These are phyloP conservation scores for Mycena olivaceomarginata DNA, from an alignment of 768 basidiomycete species.

Conservation along the genomic window DNA sequence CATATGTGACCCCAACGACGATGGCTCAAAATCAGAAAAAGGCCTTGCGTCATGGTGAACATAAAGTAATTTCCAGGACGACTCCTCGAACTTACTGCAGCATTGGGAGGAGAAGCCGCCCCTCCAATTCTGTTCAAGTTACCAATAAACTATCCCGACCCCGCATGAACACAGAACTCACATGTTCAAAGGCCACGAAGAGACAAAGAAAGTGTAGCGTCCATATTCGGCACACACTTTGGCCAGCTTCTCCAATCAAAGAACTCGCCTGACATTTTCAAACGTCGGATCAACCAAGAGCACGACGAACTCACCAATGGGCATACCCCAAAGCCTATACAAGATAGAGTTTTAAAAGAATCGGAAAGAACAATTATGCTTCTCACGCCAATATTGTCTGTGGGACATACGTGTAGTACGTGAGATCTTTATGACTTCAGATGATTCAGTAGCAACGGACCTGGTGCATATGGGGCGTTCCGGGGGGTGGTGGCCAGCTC, in stretches of 20 bases:
- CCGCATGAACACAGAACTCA: constrained; percentile 55
- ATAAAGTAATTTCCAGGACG: background rate
- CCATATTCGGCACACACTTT: constrained; percentile 73
- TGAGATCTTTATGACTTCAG: background rate
- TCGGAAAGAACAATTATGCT: background rate
- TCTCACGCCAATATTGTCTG: constrained; percentile 79
- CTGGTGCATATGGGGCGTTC: constrained; percentile 72
- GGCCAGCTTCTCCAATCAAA: constrained; percentile 83
- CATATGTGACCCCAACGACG: background rate
- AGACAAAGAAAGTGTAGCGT: constrained; percentile 85
- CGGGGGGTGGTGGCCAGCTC: constrained; percentile 74
- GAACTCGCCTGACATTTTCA: constrained; percentile 72
- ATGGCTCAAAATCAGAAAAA: constrained; percentile 32
- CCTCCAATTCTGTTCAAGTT: constrained; percentile 35
- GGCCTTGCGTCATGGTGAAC: constrained; percentile 21
- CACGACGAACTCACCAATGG: constrained; percentile 68
- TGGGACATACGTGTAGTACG: background rate
- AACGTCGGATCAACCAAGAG: background rate
- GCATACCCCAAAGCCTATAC: constrained; percentile 80
- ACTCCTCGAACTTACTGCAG: constrained; percentile 32
- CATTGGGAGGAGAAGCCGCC: constrained; percentile 43
- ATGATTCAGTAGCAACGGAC: constrained; percentile 54
- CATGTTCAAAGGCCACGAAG: constrained; percentile 86
- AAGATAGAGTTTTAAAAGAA: background rate
- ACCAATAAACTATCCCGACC: background rate